Evolutionary conservation across 805 yeast species (phyloP), one percentile per base, ranked within the genome.

Genomic region (Debaryomyces maramus): DNA sequence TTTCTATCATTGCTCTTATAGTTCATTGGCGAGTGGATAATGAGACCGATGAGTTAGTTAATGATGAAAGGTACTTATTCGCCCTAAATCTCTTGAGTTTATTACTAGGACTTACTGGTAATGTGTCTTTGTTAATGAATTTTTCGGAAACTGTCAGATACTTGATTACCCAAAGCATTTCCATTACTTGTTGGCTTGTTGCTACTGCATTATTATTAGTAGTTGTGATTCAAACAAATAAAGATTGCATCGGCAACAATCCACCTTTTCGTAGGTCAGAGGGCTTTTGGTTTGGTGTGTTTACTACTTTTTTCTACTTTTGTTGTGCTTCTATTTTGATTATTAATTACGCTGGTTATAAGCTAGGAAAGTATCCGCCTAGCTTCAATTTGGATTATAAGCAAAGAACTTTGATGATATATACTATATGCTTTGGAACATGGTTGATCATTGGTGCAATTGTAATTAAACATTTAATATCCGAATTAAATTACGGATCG

Each of bases 241-340:
- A 43, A n/a, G 39, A 40, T 3, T 51, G 52, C 27, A 39, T 42
- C 32, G 53, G 49, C 15, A 24, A 32, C 2, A 40, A 48, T 41
- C 36, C 52, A 8, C 34, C 21, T 6, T 49, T 44, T 41, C 15
- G 16, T 1, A 38, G 53, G 24, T 66, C 87, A 0, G 83, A 78
- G 47, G 96, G 95, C 2, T 88, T 77, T 56, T 88, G 90, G 89
- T 83, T 73, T 58, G 95, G 88, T 0, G 77, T 78, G 0, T 62
- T 83, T 44, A 85, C 95, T 0, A 72, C 79, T 3, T 63, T 72
- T 1, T 61, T 86, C 18, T 88, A 89, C 58, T 73, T 78, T 43
- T 33, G 65, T 5, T 83, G 90, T 48, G 70, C 81, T 3, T 14
- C 69, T 1, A 56, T 81, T 11, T 65, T 87, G 32, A 40, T 71